These are phyloP conservation scores for Arthrinium puccinioides DNA, from an alignment of 2,329 filamentous ascomycete species.

Conservation along the genomic window DNA sequence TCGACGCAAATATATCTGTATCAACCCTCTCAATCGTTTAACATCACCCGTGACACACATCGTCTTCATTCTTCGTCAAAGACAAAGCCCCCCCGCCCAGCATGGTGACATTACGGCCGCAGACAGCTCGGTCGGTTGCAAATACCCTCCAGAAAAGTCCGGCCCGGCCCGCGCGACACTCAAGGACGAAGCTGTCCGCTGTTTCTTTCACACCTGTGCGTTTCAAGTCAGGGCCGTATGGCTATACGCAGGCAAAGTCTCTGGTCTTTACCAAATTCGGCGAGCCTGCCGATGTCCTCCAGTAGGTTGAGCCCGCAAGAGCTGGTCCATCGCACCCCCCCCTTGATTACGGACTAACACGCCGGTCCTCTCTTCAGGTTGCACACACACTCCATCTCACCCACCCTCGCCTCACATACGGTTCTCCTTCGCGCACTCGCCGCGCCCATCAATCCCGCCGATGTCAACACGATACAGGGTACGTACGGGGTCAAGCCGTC, in stretches of 20 bases:
- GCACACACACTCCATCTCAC: slow-evolving; percentile 71
- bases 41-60: too few relatives aligned
- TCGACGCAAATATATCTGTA: too few relatives aligned
- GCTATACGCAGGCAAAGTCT: slow-evolving; percentile 80
- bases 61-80: too few relatives aligned
- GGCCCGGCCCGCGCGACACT: slow-evolving; percentile 6
- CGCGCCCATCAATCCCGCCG: slow-evolving; percentile 90
- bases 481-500: slow-evolving; percentile 83
- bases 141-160: neutral
- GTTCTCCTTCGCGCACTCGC: slow-evolving; percentile 83
- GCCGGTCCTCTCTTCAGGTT: slow-evolving; percentile 34
- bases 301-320: slow-evolving; percentile 29
- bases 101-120: slow-evolving; percentile 1
- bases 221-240: slow-evolving; percentile 57
- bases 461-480: slow-evolving; percentile 97
- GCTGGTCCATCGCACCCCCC: neutral
- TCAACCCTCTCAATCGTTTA: too few relatives aligned
- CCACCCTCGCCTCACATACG: slow-evolving; percentile 54
- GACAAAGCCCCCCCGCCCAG: too few relatives aligned
- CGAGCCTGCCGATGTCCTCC: slow-evolving; percentile 65
- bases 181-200: slow-evolving; percentile 4
- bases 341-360: slow-evolving; percentile 1
- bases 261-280: slow-evolving; percentile 69
- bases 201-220: slow-evolving; percentile 21
- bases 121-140: neutral